phyloP scores from a whole-genome alignment of 2,329 filamentous ascomycete genomes.

The Trichoderma harzianum region DNA sequence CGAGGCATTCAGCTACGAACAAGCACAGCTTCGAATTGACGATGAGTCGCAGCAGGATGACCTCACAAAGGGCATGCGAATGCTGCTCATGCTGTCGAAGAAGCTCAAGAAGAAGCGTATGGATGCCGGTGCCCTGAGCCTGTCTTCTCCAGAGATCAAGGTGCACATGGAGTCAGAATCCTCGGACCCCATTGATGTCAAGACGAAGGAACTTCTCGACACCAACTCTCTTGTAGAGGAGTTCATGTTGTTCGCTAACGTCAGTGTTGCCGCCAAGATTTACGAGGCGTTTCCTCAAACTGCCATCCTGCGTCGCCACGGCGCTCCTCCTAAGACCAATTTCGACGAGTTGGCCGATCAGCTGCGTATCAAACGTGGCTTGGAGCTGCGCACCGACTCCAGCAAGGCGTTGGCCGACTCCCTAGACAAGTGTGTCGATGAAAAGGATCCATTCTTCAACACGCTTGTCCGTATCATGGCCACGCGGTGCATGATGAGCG shows the following conservation, averaged over 20 bases:
- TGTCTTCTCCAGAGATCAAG: constrained; percentile 96
- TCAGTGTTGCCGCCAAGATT: constrained; percentile 85
- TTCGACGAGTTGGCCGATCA: constrained; percentile 93
- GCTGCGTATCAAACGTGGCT: constrained; percentile 77
- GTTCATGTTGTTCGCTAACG: constrained; percentile 99
- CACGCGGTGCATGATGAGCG: constrained; percentile 98
- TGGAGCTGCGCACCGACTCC: constrained; percentile 79
- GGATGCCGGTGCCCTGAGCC: constrained; percentile 89
- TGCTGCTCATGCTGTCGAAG: constrained; percentile 82
- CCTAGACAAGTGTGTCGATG: constrained; percentile 78
- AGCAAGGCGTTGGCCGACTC: constrained; percentile 93
- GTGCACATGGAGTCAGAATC: constrained; percentile 94
- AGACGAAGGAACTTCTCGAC: constrained; percentile 89
- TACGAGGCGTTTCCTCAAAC: constrained; percentile 93
- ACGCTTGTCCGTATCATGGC: constrained; percentile 96
- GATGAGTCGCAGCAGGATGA: constrained; percentile 84
- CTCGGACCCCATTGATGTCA: constrained; percentile 91
- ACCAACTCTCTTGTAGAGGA: constrained; percentile 98
- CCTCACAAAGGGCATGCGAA: constrained; percentile 84
- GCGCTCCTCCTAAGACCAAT: constrained; percentile 87
- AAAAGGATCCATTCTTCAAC: constrained; percentile 91
- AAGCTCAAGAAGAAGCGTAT: constrained; percentile 93
- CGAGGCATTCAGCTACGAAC: constrained; percentile 96
- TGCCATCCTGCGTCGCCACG: constrained; percentile 88
- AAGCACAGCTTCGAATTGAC: constrained; percentile 91